phyloP scores from a whole-genome alignment of 140 eudicot genomes.

The Bidens hawaiensis region DNA sequence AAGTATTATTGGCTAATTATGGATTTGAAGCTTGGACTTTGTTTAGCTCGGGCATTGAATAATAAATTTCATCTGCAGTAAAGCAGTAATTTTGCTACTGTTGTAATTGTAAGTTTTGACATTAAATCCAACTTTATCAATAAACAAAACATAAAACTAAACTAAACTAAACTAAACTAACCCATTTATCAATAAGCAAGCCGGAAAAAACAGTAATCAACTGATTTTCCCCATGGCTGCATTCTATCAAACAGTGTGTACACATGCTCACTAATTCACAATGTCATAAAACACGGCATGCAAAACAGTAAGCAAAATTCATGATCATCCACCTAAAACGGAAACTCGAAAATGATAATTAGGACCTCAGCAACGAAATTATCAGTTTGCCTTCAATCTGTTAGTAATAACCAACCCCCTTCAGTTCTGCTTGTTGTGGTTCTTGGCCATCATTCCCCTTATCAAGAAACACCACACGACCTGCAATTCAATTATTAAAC shows the following conservation, averaged over 20 bases:
- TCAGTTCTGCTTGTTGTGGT: slow-evolving; percentile 34
- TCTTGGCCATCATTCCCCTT: slow-evolving; percentile 44
- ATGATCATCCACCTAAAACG: neutral
- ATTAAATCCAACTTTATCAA: no score
- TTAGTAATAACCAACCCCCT: slow-evolving; percentile 78
- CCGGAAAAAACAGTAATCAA: neutral
- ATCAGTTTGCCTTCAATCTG: neutral
- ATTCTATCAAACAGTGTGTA: slow-evolving; percentile 13
- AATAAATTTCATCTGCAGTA: no score
- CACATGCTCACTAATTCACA: slow-evolving; percentile 12
- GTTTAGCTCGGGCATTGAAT: neutral
- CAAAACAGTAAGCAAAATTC: slow-evolving; percentile 1
- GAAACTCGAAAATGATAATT: neutral
- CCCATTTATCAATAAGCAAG: neutral
- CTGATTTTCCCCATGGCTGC: neutral
- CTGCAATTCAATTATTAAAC: slow-evolving; percentile 33
- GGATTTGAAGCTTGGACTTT: neutral
- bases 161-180: neutral
- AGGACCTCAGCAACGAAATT: slow-evolving; percentile 5
- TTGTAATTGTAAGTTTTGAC: no score
- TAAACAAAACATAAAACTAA: neutral
- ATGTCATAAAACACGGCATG: slow-evolving; percentile 6
- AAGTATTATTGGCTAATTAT: neutral
- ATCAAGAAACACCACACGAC: slow-evolving; percentile 69
- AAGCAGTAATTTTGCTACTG: no score